Evolutionary conservation across 345 rosid species (phyloP), one percentile per base, ranked within the genome.

Genomic region (Euphorbia lathyris): DNA sequence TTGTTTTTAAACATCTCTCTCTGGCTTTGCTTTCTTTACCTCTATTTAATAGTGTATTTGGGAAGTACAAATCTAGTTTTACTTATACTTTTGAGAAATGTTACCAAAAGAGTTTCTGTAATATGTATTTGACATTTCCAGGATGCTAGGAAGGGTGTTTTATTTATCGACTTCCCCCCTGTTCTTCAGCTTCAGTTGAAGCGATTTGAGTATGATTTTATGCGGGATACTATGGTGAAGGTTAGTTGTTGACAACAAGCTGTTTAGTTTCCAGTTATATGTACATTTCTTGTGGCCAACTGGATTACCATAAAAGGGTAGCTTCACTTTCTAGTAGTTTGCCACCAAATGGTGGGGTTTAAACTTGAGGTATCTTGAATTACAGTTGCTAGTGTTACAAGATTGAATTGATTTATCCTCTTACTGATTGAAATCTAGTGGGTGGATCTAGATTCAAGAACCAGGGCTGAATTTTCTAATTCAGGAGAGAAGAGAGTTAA

Each of bases 91-190:
- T 30, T 9, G 9, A 42, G 20, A 61, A 27, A 11, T 25, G 40
- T 62, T 17, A 52, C 19, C 51, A 66, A 23, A 43, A 20, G 25
- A 27, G 27, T 83, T 65, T 80, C 13, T 32, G 16, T 16, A 53
- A 20, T 22, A 50, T n/a, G 0, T 13, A 68, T 66, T 42, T 26
- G 47, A 42, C 42, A n/a, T 43, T 75, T 80, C 17, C 78, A 83
- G 86, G 86, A 83, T 73, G 86, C 86, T 58, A 78, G 74, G 72
- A 83, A 83, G 60, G 84, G 86, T 55, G 84, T 83, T 50, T 63
- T 83, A 13, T 83, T 83, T 58, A 80, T 88, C 52, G 97, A 94
- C 83, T 92, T 94, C 58, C 99, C 98, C 36, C 97, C 99, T 0
- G 99, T 94, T 68, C 86, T 83, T 73, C 86, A 83, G 68, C 86